Evolutionary conservation across 2,329 filamentous ascomycete genomes (phyloP), one percentile per base, ranked within the genome.

Genomic region (Fusarium sarcochroum): DNA sequence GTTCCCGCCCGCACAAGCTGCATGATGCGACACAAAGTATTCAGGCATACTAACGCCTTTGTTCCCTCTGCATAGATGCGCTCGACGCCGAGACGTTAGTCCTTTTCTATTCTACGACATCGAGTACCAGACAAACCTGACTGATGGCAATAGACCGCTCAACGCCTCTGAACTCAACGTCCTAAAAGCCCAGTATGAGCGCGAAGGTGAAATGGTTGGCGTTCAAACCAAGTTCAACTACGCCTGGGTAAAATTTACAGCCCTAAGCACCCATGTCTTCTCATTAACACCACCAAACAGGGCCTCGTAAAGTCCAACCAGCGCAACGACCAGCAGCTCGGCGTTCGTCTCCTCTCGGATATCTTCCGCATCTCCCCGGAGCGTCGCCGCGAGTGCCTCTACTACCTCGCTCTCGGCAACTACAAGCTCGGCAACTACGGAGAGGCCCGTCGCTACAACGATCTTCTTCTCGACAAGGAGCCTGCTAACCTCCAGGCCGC

Each of bases 151-250:
- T 73, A 96, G 93, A 78, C 93, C 96, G 72, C 87, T 99, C 68
- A 97, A 96, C 82, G 89, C 93, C 58, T 92, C 93, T 50, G 96
- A 99, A 82, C 91, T 99, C 63, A 90, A 94, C 80, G 96, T 98
- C 67, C 87, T 99, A 54, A 93, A 95, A 70, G 86, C 93, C 63
- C 96, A 99, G 80, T 99, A 96, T 79, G 95, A 98, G 79, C 97
- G 97, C 79, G 96, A 99, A 83, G 96, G 95, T 72, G 93, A 97
- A 76, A 97, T 97, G 85, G 95, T 97, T 64, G 94, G 95, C 63
- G 89, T 99, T 40, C 96, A 99, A 81, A 99, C 96, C 66, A 98
- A 98, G 80, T 99, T 99, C 88, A 99, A 99, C 89, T 98, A 95
- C 80, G 95, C 96, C 78, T 99, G 96, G 96, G 94, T 97, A 88